A percentile compares a stretch with the other conserved stretches of the same genome.
phyloP scores from a whole-genome alignment of 495 filamentous ascomycete genomes.

The Hypoxylon fragiforme region DNA sequence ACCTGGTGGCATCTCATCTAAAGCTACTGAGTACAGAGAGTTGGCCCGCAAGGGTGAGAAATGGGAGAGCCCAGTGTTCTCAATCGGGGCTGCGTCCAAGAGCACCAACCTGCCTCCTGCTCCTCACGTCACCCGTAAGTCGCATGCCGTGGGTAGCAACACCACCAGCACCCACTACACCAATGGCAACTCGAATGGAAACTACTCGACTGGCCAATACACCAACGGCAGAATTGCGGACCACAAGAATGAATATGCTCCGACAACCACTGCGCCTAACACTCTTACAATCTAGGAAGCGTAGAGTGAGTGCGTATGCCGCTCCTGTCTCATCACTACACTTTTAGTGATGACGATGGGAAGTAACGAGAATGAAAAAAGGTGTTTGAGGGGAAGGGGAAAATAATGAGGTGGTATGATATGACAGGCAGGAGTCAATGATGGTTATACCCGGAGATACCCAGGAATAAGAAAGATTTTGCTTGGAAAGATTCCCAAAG shows the following conservation, averaged over 20 bases:
- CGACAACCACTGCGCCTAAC: no score
- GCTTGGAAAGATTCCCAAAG: conserved; percentile 13
- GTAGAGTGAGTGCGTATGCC: background rate
- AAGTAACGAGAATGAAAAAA: background rate
- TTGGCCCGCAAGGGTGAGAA: conserved; percentile 84
- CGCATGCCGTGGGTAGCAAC: conserved; percentile 32
- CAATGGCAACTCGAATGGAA: conserved; percentile 20
- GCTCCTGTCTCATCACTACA: background rate
- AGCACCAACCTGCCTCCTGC: conserved; percentile 69
- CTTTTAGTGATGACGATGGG: background rate
- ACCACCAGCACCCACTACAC: conserved; percentile 1
- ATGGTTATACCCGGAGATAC: conserved; percentile 30
- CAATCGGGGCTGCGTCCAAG: conserved; percentile 76
- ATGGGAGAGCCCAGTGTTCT: conserved; percentile 95
- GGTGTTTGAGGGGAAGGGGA: no score
- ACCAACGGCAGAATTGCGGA: conserved; percentile 2
- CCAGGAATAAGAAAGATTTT: conserved; percentile 21
- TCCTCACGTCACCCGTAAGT: conserved; percentile 69
- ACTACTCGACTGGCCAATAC: conserved; percentile 16
- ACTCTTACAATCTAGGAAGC: conserved; percentile 18
- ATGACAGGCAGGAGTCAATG: background rate
- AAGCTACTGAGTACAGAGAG: conserved; percentile 93
- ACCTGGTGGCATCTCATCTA: conserved; percentile 87
- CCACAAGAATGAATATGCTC: conserved; percentile 4
- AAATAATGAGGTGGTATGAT: conserved; percentile 3